A percentile compares a stretch with the other conserved stretches of the same genome.
Conservation (phyloP, 306 rosid species). For the Senna tora region DNA sequence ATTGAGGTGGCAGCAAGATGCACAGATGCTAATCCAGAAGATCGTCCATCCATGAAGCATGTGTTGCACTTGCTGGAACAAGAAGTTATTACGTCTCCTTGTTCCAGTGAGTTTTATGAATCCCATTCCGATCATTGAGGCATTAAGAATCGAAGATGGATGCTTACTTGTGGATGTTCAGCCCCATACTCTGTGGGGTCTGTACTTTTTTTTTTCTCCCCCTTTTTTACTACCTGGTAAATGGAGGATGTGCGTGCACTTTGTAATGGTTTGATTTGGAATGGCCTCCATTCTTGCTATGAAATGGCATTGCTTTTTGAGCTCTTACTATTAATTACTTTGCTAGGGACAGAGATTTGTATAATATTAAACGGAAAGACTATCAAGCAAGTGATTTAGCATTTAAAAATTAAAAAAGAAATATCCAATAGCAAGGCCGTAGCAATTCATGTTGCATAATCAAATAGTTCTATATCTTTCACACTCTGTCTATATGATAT, state of each 20-base stretch:
- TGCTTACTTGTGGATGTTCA: slow-evolving; percentile 1
- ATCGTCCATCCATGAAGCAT: slow-evolving; percentile 86
- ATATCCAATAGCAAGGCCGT: too few relatives aligned
- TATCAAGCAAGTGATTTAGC: too few relatives aligned
- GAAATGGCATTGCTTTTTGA: slow-evolving; percentile 7
- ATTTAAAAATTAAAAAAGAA: too few relatives aligned
- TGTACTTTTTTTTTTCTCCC: slow-evolving; percentile 38
- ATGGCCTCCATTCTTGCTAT: slow-evolving; percentile 43
- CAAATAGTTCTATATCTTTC: too few relatives aligned
- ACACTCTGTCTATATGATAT: too few relatives aligned
- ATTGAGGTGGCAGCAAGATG: slow-evolving; percentile 86
- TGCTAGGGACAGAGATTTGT: too few relatives aligned
- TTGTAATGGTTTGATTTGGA: slow-evolving; percentile 42
- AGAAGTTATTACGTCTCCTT: slow-evolving; percentile 83
- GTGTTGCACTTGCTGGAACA: slow-evolving; percentile 85
- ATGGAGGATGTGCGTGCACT: slow-evolving; percentile 29
- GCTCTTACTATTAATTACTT: not conserved
- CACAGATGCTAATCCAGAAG: slow-evolving; percentile 80
- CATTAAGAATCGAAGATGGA: not conserved
- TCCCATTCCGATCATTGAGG: slow-evolving; percentile 75
- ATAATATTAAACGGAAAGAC: too few relatives aligned
- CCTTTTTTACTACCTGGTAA: not conserved
- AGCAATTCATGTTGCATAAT: too few relatives aligned
- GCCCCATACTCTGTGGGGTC: slow-evolving; percentile 40
- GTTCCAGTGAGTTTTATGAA: slow-evolving; percentile 79